Percentiles rank a stretch among this genome's conserved stretches.
Evolutionary conservation across 805 yeast species (phyloP).

Genomic region (Peterozyma toletana): DNA sequence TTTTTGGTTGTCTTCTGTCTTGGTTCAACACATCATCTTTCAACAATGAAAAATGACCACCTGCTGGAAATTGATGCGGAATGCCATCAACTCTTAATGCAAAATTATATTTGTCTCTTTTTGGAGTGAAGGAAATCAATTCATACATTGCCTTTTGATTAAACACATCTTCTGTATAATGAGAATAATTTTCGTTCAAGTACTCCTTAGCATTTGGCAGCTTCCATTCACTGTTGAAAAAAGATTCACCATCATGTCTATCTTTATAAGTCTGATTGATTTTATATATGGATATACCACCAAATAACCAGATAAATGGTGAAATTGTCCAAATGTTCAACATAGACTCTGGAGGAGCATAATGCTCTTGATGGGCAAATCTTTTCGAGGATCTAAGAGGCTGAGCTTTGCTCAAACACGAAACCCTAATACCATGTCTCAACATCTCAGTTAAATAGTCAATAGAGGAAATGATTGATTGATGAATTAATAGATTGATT

Average conservation of each 20-base stretch:
- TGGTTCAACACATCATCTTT: constrained; percentile 18
- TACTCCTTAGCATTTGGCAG: background rate
- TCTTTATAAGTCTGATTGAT: constrained; percentile 42
- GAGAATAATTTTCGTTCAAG: background rate
- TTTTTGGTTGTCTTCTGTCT: constrained; percentile 22
- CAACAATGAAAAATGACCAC: constrained; percentile 17
- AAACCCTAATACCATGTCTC: constrained; percentile 2
- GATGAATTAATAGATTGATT: background rate
- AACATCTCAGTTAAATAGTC: background rate
- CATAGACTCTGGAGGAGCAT: constrained; percentile 21
- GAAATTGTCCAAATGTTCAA: constrained; percentile 17
- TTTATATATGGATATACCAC: constrained; percentile 36
- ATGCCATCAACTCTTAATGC: constrained; percentile 17
- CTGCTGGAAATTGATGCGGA: constrained; percentile 14
- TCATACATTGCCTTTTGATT: constrained; percentile 4
- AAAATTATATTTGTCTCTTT: constrained; percentile 7
- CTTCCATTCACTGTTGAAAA: constrained; percentile 1
- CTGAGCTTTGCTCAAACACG: background rate
- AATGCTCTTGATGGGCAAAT: constrained; percentile 11
- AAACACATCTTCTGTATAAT: constrained; percentile 1
- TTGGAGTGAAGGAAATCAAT: constrained; percentile 8
- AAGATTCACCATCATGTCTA: constrained; percentile 27
- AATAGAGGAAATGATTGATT: background rate
- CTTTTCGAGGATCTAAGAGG: constrained; percentile 4
- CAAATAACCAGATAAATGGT: constrained; percentile 12